Percentiles rank a stretch among this genome's conserved stretches.
phyloP scores from a whole-genome alignment of 73 alveolate species.

The Diophrys sp. region DNA sequence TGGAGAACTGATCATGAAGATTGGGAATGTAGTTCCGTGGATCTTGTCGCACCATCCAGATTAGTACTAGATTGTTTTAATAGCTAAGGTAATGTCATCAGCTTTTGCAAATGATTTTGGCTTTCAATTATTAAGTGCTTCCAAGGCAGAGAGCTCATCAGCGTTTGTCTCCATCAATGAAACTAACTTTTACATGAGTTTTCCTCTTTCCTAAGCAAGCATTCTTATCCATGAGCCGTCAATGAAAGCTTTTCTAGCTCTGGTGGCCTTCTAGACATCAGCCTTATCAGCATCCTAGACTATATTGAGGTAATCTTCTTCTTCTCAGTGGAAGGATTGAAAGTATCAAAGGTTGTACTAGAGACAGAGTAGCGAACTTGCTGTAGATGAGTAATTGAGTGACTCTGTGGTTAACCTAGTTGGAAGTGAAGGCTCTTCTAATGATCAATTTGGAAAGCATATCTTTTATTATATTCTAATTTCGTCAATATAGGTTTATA shows the following conservation, averaged over 20 bases:
- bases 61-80: constrained; percentile 37
- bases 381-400: constrained; percentile 57
- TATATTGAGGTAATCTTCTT: constrained; percentile 12
- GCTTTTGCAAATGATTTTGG: constrained; percentile 3
- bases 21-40: constrained; percentile 60
- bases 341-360: constrained; percentile 44
- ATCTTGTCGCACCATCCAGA: constrained; percentile 86
- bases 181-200: constrained; percentile 35
- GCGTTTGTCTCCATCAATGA: constrained; percentile 39
- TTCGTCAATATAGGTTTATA: too few species aligned
- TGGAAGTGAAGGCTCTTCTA: background rate
- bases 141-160: constrained; percentile 39
- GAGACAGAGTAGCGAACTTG: constrained; percentile 31
- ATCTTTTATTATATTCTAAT: too few species aligned
- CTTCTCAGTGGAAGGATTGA: constrained; percentile 56
- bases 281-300: constrained; percentile 40
- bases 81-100: constrained; percentile 16
- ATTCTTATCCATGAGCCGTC: constrained; percentile 61
- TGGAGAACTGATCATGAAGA: constrained; percentile 69
- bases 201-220: constrained; percentile 24
- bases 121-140: constrained; percentile 42
- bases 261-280: constrained; percentile 53
- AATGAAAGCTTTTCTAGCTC: constrained; percentile 47
- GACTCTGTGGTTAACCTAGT: background rate
- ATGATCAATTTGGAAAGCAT: background rate